Conservation (phyloP, 768 basidiomycete species). For the Pleurotus platypus region DNA sequence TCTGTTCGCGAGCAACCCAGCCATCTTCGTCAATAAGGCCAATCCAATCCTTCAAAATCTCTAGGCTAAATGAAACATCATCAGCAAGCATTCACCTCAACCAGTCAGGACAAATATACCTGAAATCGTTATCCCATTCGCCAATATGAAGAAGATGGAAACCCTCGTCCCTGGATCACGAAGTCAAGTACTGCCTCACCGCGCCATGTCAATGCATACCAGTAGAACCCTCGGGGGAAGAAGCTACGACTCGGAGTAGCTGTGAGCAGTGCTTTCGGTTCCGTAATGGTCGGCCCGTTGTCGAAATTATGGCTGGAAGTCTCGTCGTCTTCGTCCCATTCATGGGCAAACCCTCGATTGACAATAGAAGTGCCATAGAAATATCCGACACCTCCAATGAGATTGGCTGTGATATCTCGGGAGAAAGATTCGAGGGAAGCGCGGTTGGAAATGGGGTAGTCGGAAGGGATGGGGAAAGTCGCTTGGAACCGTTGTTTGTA, state of each 20-base stretch:
- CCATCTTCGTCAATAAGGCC: conserved; percentile 89
- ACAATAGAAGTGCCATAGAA: conserved; percentile 91
- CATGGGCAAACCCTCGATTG: conserved; percentile 79
- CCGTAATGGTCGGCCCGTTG: conserved; percentile 64
- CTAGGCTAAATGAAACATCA: conserved; percentile 46
- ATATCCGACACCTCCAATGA: conserved; percentile 92
- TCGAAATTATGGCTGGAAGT: conserved; percentile 24
- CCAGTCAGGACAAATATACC: conserved; percentile 28
- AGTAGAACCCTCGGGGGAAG: conserved; percentile 97
- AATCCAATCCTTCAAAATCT: conserved; percentile 90
- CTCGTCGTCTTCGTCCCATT: conserved; percentile 79
- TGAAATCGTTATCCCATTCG: conserved; percentile 89
- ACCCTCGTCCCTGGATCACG: conserved; percentile 79
- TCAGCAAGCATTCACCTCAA: not conserved
- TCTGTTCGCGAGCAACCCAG: conserved; percentile 96
- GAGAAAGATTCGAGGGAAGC: conserved; percentile 68
- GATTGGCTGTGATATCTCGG: conserved; percentile 84
- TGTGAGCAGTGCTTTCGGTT: conserved; percentile 75
- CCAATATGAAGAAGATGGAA: conserved; percentile 93
- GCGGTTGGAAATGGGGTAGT: conserved; percentile 44
- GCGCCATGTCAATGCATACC: conserved; percentile 37
- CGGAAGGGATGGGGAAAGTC: conserved; percentile 64
- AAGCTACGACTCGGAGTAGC: conserved; percentile 96
- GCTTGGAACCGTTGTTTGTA: conserved; percentile 67
- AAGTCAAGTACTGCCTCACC: not conserved